Evolutionary conservation across 371 early-diverging fungal genomes (phyloP), one percentile per base, ranked within the genome.

Genomic region (Mucor velutinosus): DNA sequence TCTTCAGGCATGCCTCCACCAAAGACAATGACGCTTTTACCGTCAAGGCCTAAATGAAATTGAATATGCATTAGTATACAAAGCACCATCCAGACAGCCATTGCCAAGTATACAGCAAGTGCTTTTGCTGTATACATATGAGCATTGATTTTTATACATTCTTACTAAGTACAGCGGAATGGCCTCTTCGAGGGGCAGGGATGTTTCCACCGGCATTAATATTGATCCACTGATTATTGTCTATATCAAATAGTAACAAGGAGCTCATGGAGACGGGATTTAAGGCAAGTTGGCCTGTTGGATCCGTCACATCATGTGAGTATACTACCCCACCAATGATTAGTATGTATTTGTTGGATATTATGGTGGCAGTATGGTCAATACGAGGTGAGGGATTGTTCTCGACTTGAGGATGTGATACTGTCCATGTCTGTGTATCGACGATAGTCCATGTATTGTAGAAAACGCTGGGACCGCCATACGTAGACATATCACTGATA

Each of bases 161-260:
- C 60, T 72, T 77, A 81, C 78, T 74, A 21, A 78, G 61, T 3
- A 76, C 74, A 35, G 81, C 76, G 32, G 81, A 78, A 62, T 81
- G 81, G 19, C 79, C 81, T 47, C 77, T 41, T 29, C 81, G 67
- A 14, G 81, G 81, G 8, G 81, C 81, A 47, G 81, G 81, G 19
- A 81, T 75, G 49, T 81, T 81, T 19, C 81, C 81, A 6, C 75
- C 75, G 11, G 81, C 81, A 15, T 75, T 81, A 10, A 81, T 51
- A 29, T 72, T 75, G 7, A 69, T 45, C 81, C 81, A 81, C 45
- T 70, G 66, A 27, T 55, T 69, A 12, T 58, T 61, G 0, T 72
- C 65, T 19, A 70, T 73, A 45, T 81, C 77, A 62, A 76, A 81
- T 7, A 70, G 29, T 15, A 81, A 39, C 2, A 81, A 33, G 0